Conservation (phyloP, 805 yeast species). For the Starmerella apis region DNA sequence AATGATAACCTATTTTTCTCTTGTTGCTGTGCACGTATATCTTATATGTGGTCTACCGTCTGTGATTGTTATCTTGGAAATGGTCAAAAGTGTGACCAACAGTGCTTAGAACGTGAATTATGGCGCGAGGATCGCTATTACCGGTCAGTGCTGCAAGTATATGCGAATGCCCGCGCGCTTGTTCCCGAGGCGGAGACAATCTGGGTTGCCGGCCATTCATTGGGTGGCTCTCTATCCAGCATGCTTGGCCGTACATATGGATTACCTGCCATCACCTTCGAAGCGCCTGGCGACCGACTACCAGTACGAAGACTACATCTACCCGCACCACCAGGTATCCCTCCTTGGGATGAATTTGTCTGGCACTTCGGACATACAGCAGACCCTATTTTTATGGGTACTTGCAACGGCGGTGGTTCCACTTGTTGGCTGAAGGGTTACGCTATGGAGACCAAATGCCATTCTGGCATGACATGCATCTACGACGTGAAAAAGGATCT, state of each 20-base stretch:
- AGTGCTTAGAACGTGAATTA: slow-evolving; percentile 70
- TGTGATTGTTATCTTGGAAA: slow-evolving; percentile 81
- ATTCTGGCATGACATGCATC: slow-evolving; percentile 74
- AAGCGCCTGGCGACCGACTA: slow-evolving; percentile 84
- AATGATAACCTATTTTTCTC: slow-evolving; percentile 86
- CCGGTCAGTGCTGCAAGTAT: slow-evolving; percentile 65
- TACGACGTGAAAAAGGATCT: slow-evolving; percentile 81
- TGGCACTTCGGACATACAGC: slow-evolving; percentile 98
- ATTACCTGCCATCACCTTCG: slow-evolving; percentile 77
- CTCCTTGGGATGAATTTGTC: slow-evolving; percentile 63
- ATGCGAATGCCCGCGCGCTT: slow-evolving; percentile 51
- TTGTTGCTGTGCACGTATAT: slow-evolving; percentile 90
- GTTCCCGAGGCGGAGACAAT: slow-evolving; percentile 58
- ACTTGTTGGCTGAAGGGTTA: slow-evolving; percentile 86
- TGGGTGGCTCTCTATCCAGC: slow-evolving; percentile 80
- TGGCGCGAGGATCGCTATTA: slow-evolving; percentile 70
- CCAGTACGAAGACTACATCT: slow-evolving; percentile 77
- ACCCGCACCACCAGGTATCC: slow-evolving; percentile 87
- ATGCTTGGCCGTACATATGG: slow-evolving; percentile 84
- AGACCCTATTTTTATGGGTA: slow-evolving; percentile 94
- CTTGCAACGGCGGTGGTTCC: slow-evolving; percentile 87
- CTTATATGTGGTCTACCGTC: slow-evolving; percentile 86
- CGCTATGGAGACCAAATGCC: slow-evolving; percentile 95
- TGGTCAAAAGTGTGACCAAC: slow-evolving; percentile 62
- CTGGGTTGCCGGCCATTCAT: slow-evolving; percentile 92